A percentile compares a stretch with the other conserved stretches of the same genome.
phyloP scores from a whole-genome alignment of 306 rosid genomes.

The Arachis hypogaea region DNA sequence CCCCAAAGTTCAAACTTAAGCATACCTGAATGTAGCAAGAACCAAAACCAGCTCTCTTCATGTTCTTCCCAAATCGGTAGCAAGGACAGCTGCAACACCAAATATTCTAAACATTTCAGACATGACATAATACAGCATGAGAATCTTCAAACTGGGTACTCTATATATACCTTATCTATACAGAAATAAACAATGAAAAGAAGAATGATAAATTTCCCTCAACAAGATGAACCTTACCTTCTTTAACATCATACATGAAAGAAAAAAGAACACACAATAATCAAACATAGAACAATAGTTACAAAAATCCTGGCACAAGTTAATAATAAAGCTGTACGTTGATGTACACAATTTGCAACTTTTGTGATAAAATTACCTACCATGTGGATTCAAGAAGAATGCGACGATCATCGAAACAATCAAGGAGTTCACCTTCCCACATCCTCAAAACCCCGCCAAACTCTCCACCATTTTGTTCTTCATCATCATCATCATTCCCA shows the following conservation, averaged over 20 bases:
- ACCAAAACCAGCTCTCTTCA: conserved; percentile 88
- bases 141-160: too few relatives aligned
- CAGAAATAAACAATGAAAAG: too few relatives aligned
- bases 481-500: conserved; percentile 31
- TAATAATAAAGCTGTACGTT: neutral
- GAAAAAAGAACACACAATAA: neutral
- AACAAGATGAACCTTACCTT: neutral
- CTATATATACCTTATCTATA: too few relatives aligned
- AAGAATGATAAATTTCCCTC: too few relatives aligned
- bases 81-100: conserved; percentile 78
- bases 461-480: conserved; percentile 43
- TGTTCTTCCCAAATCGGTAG: conserved; percentile 89
- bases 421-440: conserved; percentile 93
- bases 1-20: neutral
- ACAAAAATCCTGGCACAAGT: neutral
- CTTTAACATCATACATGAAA: too few relatives aligned
- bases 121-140: neutral
- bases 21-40: conserved; percentile 69
- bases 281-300: neutral
- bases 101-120: conserved; percentile 10
- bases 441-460: conserved; percentile 77
- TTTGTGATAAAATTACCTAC: conserved; percentile 34
- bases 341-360: neutral
- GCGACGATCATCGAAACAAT: conserved; percentile 75
- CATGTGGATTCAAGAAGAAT: conserved; percentile 74